A percentile compares a stretch with the other conserved stretches of the same genome.
Evolutionary conservation across 2,329 filamentous ascomycete species (phyloP).

Genomic region (Xylariaceae sp.): DNA sequence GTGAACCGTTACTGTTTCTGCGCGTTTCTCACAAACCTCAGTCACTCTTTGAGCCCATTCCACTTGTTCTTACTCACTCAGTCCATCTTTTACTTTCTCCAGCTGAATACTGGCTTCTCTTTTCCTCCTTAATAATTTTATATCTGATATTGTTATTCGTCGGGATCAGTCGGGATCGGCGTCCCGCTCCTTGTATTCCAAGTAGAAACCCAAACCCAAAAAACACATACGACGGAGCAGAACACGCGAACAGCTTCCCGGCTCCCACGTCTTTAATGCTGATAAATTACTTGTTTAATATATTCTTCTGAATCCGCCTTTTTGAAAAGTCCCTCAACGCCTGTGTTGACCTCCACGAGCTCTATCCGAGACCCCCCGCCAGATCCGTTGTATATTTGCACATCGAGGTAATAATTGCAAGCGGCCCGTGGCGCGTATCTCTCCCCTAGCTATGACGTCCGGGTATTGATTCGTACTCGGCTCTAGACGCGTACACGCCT

Average conservation of each 20-base stretch:
- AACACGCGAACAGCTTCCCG: background rate
- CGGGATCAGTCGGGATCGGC: background rate
- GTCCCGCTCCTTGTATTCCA: background rate
- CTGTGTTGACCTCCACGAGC: slow-evolving; percentile 1
- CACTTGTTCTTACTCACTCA: slow-evolving; percentile 15
- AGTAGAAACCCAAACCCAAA: background rate
- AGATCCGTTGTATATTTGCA: background rate
- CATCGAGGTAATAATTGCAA: slow-evolving; percentile 9
- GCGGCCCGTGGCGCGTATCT: background rate
- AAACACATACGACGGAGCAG: background rate
- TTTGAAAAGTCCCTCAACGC: background rate
- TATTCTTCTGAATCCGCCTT: background rate
- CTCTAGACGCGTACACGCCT: background rate
- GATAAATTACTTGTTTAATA: slow-evolving; percentile 14
- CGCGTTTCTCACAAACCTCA: slow-evolving; percentile 21
- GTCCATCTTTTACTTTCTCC: slow-evolving; percentile 6
- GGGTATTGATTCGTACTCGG: slow-evolving; percentile 5
- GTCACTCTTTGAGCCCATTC: slow-evolving; percentile 1
- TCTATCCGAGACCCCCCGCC: slow-evolving; percentile 11
- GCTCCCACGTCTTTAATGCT: slow-evolving; percentile 1
- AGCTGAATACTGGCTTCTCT: background rate
- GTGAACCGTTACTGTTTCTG: slow-evolving; percentile 13
- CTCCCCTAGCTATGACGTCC: background rate
- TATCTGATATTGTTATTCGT: slow-evolving; percentile 2
- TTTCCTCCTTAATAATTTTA: slow-evolving; percentile 6